Conservation (phyloP, 164 flowering plant species). For the Hamamelis virginiana region DNA sequence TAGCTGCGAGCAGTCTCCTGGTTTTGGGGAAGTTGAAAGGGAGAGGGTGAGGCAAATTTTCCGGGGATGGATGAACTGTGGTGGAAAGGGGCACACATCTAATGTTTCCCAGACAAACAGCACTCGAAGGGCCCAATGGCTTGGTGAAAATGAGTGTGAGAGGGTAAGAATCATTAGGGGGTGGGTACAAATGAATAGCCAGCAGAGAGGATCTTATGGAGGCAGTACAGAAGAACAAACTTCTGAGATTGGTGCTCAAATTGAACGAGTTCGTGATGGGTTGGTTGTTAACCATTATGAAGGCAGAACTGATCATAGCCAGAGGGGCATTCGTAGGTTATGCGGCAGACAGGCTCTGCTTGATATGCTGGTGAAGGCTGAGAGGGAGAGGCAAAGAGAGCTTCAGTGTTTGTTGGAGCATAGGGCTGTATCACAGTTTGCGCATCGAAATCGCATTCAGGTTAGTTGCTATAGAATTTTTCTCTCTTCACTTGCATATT, state of each 20-base stretch:
- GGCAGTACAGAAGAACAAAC: slow-evolving; percentile 47
- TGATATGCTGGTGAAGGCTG: slow-evolving; percentile 75
- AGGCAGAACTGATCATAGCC: slow-evolving; percentile 39
- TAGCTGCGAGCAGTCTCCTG: slow-evolving; percentile 36
- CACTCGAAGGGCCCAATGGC: slow-evolving; percentile 64
- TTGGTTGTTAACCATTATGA: slow-evolving; percentile 41
- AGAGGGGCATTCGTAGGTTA: slow-evolving; percentile 62
- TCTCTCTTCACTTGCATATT: background rate
- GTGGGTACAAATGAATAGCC: slow-evolving; percentile 75
- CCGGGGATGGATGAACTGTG: slow-evolving; percentile 72
- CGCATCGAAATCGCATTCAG: slow-evolving; percentile 96
- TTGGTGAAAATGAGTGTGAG: slow-evolving; percentile 80
- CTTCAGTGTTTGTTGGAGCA: slow-evolving; percentile 64
- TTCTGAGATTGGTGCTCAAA: slow-evolving; percentile 43
- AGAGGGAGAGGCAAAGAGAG: slow-evolving; percentile 74
- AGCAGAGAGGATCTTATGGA: slow-evolving; percentile 47
- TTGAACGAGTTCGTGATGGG: slow-evolving; percentile 61
- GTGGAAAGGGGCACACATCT: slow-evolving; percentile 46
- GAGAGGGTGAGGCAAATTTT: slow-evolving; percentile 80
- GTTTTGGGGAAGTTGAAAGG: slow-evolving; percentile 56
- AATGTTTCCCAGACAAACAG: slow-evolving; percentile 35
- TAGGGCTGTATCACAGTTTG: slow-evolving; percentile 74
- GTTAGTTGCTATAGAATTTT: slow-evolving; percentile 32
- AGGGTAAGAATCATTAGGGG: slow-evolving; percentile 80
- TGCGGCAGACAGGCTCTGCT: slow-evolving; percentile 89